These are phyloP conservation scores for Moesziomyces sp. DNA, from an alignment of 1,284 basidiomycete species.

Conservation along the genomic window DNA sequence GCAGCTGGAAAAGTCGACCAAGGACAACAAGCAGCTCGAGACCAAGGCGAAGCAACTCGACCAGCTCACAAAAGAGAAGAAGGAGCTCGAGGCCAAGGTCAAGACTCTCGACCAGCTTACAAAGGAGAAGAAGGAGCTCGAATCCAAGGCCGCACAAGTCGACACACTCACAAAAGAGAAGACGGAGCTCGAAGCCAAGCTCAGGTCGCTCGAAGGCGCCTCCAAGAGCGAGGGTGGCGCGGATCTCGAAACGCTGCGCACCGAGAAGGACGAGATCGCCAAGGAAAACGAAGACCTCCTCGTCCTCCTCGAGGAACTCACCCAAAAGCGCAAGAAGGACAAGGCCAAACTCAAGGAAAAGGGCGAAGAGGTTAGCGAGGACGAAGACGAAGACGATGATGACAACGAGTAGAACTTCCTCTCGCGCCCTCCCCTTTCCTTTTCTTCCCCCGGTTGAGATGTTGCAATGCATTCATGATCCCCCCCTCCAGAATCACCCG, in stretches of 20 bases:
- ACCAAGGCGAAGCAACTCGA: slow-evolving; percentile 78
- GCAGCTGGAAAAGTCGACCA: slow-evolving; percentile 12
- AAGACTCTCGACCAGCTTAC: background rate
- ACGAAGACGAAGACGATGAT: slow-evolving; percentile 83
- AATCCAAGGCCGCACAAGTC: background rate
- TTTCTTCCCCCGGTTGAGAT: too few relatives aligned
- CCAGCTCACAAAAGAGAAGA: slow-evolving; percentile 73
- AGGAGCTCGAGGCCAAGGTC: slow-evolving; percentile 11
- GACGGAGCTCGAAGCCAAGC: slow-evolving; percentile 9
- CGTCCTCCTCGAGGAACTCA: slow-evolving; percentile 91
- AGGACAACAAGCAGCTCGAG: slow-evolving; percentile 56
- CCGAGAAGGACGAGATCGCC: slow-evolving; percentile 75
- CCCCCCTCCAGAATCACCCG: too few relatives aligned
- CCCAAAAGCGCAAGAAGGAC: slow-evolving; percentile 82
- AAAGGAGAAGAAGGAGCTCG: slow-evolving; percentile 18
- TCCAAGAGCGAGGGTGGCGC: background rate
- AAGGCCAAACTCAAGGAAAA: slow-evolving; percentile 79
- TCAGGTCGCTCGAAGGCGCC: slow-evolving; percentile 9
- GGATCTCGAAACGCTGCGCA: slow-evolving; percentile 20
- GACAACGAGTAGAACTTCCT: slow-evolving; percentile 73
- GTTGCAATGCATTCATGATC: too few relatives aligned
- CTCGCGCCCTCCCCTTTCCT: too few relatives aligned
- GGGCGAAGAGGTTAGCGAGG: slow-evolving; percentile 78
- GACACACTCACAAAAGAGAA: slow-evolving; percentile 10
- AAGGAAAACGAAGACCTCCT: slow-evolving; percentile 95